A percentile compares a stretch with the other conserved stretches of the same genome.
Evolutionary conservation across 768 basidiomycete species (phyloP).

Genomic region (Calocybe cyanea): DNA sequence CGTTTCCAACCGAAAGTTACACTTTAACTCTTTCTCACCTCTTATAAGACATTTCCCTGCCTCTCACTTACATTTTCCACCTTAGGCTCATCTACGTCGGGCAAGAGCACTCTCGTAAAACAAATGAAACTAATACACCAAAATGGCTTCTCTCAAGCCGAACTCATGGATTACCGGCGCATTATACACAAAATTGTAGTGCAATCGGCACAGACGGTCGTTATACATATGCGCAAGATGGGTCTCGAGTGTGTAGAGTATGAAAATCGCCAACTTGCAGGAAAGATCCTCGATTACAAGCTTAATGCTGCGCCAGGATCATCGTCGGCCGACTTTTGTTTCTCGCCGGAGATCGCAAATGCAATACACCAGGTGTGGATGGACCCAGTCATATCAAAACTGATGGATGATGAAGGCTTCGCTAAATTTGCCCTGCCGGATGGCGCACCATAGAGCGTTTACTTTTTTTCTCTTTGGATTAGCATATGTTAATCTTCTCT

Average conservation of each 20-base stretch:
- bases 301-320: slow-evolving; percentile 36
- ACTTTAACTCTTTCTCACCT: too few relatives aligned
- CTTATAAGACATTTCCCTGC: slow-evolving; percentile 23
- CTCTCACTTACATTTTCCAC: slow-evolving; percentile 20
- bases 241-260: slow-evolving; percentile 64
- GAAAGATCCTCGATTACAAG: slow-evolving; percentile 59
- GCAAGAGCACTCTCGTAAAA: slow-evolving; percentile 93
- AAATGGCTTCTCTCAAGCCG: slow-evolving; percentile 72
- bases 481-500: neutral
- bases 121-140: slow-evolving; percentile 98
- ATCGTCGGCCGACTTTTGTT: too few relatives aligned
- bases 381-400: slow-evolving; percentile 56
- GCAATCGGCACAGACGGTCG: slow-evolving; percentile 78
- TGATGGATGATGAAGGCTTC: slow-evolving; percentile 53
- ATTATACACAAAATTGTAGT: slow-evolving; percentile 76
- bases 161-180: slow-evolving; percentile 65
- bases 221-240: slow-evolving; percentile 75
- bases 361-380: slow-evolving; percentile 69
- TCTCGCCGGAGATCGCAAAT: slow-evolving; percentile 62
- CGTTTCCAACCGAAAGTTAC: too few relatives aligned
- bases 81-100: slow-evolving; percentile 94
- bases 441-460: slow-evolving; percentile 71
- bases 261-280: slow-evolving; percentile 53
- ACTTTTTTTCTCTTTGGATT: neutral
- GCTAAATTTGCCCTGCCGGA: slow-evolving; percentile 92